phyloP scores from a whole-genome alignment of 1,284 basidiomycete genomes.

The Kwoniella shivajii region DNA sequence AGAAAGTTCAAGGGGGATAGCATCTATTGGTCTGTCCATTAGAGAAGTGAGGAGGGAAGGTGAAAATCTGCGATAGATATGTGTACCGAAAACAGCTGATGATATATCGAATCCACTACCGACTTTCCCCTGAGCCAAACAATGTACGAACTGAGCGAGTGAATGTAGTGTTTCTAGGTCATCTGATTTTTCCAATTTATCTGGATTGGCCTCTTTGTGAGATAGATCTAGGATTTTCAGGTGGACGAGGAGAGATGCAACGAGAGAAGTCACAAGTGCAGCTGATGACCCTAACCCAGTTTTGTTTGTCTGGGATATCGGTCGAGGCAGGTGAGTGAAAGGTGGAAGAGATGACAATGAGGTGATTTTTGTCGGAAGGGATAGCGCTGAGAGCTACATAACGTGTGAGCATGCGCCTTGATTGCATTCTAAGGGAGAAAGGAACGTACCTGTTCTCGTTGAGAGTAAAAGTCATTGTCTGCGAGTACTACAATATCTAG shows the following conservation, averaged over 20 bases:
- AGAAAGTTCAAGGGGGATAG: constrained; percentile 22
- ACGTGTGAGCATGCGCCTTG: too few relatives aligned
- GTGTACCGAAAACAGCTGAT: constrained; percentile 91
- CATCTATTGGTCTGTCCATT: constrained; percentile 58
- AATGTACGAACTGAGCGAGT: constrained; percentile 93
- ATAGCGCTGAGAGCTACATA: constrained; percentile 68
- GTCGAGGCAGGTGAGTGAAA: constrained; percentile 72
- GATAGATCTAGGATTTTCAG: constrained; percentile 53
- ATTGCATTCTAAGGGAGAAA: too few relatives aligned
- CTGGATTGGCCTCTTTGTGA: neutral
- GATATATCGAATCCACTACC: constrained; percentile 97
- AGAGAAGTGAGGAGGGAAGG: constrained; percentile 68
- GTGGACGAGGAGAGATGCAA: constrained; percentile 71
- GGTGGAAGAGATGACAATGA: constrained; percentile 68
- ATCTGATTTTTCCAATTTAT: neutral
- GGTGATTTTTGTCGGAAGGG: constrained; percentile 59
- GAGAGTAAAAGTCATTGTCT: constrained; percentile 98
- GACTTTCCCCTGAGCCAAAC: constrained; percentile 95
- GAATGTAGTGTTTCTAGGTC: constrained; percentile 72
- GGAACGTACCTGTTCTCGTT: constrained; percentile 72
- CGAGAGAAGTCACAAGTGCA: constrained; percentile 92
- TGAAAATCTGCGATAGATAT: constrained; percentile 87
- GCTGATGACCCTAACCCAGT: constrained; percentile 97
- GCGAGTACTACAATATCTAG: constrained; percentile 81
- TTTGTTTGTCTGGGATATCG: constrained; percentile 84